Base-by-base conservation (phyloP, 2,329 filamentous ascomycete species). In the Cladophialophora bantiana region DNA sequence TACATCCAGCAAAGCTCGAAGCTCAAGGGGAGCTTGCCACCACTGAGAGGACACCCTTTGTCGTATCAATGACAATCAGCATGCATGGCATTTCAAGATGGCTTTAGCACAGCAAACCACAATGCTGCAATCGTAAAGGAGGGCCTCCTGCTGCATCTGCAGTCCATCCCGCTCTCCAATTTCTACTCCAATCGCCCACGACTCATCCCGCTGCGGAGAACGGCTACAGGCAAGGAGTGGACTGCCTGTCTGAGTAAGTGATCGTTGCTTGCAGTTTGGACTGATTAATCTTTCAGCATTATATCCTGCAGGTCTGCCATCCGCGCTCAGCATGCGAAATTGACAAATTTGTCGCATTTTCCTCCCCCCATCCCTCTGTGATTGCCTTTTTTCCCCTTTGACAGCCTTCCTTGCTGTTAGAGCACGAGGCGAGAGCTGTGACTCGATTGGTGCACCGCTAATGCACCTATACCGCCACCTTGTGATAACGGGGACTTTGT, bases 61-160 rank as follows among this genome's bases (percentile, higher is more conserved):
- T 61, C 10, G 26, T 53, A 53, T 61, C 59, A 59, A 61, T 61
- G 59, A 61, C 59, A 45, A 61, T 61, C 59, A 42, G 45, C 18
- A 35, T 61, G 59, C 59, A 61, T 40, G 59, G 50, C 18, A 38
- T 36, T 50, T 34, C 26, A 31, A 38, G n/a, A 40, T 7, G 32
- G 48, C 32, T 12, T 26, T 7, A 31, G 26, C 26, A 45, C 40
- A 18, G 45, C 57, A 45, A 59, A 59, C 57, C 40, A 59, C 36
- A 45, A 34, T 20, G 13, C 57, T 32, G 31, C 40, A 34, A 18
- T 20, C 15, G 7, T 40, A 18, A 34, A 59, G 40, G 15, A 42
- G 26, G 59, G 32, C 45, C 32, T 38, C 58, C 50, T 60, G 26
- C 7, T 15, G 58, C 58, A 60, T 35, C 31, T 53, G 32, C 34